phyloP scores from a whole-genome alignment of 2,329 filamentous ascomycete genomes.

The Fusarium clavum region DNA sequence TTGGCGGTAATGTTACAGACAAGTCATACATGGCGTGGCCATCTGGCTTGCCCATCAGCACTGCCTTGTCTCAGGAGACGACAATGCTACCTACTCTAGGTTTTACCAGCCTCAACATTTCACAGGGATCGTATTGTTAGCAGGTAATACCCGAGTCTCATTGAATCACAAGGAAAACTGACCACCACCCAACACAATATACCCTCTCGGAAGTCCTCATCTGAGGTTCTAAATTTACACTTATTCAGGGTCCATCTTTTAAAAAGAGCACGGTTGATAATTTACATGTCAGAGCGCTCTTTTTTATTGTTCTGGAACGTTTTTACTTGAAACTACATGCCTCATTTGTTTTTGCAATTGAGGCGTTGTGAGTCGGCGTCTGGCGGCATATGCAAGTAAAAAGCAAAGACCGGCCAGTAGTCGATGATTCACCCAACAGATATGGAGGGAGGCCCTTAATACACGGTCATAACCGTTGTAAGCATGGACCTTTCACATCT shows the following conservation, averaged over 20 bases:
- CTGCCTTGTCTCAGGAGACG: slow-evolving; percentile 19
- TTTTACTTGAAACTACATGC: not conserved
- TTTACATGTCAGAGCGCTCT: slow-evolving; percentile 16
- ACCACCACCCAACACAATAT: not conserved
- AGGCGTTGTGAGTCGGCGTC: not conserved
- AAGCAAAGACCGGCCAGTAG: slow-evolving; percentile 15
- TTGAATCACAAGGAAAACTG: not conserved
- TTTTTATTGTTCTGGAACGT: slow-evolving; percentile 28
- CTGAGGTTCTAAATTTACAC: slow-evolving; percentile 24
- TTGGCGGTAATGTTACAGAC: slow-evolving; percentile 16
- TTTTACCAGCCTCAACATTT: slow-evolving; percentile 5
- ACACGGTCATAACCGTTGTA: slow-evolving; percentile 1
- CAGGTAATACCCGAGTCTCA: not conserved
- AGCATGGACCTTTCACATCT: not conserved
- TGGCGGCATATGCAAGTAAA: slow-evolving; percentile 18
- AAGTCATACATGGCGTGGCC: slow-evolving; percentile 21
- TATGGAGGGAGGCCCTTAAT: slow-evolving; percentile 3
- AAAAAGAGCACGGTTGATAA: not conserved
- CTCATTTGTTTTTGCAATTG: slow-evolving; percentile 9
- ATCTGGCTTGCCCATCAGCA: slow-evolving; percentile 21
- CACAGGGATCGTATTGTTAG: not conserved
- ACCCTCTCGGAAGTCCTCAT: slow-evolving; percentile 12
- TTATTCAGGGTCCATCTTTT: slow-evolving; percentile 18
- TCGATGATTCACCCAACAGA: not conserved
- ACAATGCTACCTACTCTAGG: slow-evolving; percentile 13